These are phyloP conservation scores for Porogramme epimiltina DNA, from an alignment of 1,284 basidiomycete species.

Conservation along the genomic window DNA sequence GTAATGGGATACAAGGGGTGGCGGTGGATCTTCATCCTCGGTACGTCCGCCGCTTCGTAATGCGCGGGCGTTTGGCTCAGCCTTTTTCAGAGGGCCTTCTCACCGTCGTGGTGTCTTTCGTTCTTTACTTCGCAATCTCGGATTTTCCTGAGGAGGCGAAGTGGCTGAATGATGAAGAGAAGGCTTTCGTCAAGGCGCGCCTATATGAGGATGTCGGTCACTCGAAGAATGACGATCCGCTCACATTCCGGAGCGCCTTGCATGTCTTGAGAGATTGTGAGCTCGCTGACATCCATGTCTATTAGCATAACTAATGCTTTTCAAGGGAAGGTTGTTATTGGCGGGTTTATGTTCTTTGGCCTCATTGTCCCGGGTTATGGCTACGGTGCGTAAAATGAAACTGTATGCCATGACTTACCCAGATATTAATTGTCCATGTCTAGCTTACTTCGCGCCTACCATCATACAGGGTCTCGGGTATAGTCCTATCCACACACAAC, in stretches of 20 bases:
- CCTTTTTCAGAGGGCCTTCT: conserved; percentile 34
- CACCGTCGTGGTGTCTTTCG: conserved; percentile 32
- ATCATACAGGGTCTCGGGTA: conserved; percentile 45
- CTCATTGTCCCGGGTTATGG: conserved; percentile 33
- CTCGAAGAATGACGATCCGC: conserved; percentile 25
- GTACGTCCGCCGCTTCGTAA: conserved; percentile 33
- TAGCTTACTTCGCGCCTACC: conserved; percentile 35
- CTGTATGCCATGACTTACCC: too few species aligned
- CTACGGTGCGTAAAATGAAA: conserved; percentile 30
- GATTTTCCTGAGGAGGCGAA: conserved; percentile 34
- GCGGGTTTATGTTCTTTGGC: conserved; percentile 36
- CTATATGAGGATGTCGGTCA: conserved; percentile 33
- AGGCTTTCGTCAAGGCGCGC: conserved; percentile 32
- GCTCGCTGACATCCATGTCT: background rate
- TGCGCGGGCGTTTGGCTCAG: background rate
- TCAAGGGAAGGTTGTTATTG: conserved; percentile 32
- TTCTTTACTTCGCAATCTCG: conserved; percentile 32
- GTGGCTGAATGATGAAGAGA: conserved; percentile 32
- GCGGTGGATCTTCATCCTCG: conserved; percentile 46
- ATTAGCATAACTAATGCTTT: background rate
- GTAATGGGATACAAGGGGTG: conserved; percentile 33
- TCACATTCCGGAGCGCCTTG: conserved; percentile 23
- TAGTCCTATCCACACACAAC: conserved; percentile 45
- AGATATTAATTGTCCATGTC: background rate
- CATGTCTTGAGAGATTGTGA: conserved; percentile 30